Evolutionary conservation across 2,329 filamentous ascomycete species (phyloP), one percentile per base, ranked within the genome.

Genomic region (Hymenoscyphus linearis): DNA sequence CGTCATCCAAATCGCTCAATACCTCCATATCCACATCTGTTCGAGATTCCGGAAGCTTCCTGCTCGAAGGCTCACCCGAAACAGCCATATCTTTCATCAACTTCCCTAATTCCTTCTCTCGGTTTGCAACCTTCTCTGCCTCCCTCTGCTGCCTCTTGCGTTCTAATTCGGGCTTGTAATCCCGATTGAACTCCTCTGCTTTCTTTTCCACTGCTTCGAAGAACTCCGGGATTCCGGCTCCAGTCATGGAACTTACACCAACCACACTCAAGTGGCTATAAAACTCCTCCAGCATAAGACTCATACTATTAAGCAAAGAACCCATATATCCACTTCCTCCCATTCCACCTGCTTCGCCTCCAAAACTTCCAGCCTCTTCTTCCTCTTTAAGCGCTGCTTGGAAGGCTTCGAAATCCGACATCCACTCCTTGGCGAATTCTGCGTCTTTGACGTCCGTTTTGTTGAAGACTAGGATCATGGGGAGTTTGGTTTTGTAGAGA

Each of bases 381-480:
- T 98, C 95, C 27, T 84, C 79, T 55, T 85, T 84, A 53, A 99
- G 80, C 0, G 96, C 93, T 16, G 85, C 85, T 74, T 98, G 95
- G 77, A 99, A 99, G 0, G 90, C 86, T 67, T 99, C 95, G 71
- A 97, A 99, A 75, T 99, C 93, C 5, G 93, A 96, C 95, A 99
- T 99, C 95, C 96, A 99, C 73, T 98, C 92, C 77, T 93, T 95
- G 1, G 93, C 95, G 71, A 96, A 96, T 27, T 85, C 83, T 0
- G 92, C 91, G 70, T 96, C 89, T 74, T 96, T 91, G 50, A 96
- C 91, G 71, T 99, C 95, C 0, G 93, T 97, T 79, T 99, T 99
- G 81, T 99, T 99, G 82, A 99, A 98, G 12, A 99, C 95, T 7
- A 99, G 79, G 59, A 99, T 96, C 95, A 99, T 99, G 26, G 95